Evolutionary conservation across 441 rosid species (phyloP).

Genomic region (Populus hybrid): DNA sequence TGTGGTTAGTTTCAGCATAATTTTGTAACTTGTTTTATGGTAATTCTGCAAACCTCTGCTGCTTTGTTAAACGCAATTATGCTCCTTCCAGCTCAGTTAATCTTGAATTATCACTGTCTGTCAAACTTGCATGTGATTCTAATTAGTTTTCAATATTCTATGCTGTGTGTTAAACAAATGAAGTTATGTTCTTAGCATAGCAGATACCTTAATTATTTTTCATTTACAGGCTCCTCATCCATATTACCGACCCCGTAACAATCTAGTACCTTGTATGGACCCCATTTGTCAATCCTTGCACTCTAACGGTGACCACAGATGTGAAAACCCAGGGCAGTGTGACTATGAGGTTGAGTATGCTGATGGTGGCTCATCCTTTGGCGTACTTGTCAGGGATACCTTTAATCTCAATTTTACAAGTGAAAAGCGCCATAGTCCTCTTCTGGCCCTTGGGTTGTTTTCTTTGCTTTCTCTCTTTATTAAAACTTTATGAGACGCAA

Average conservation of each 20-base stretch:
- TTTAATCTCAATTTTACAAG: constrained; percentile 63
- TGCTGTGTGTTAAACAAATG: neutral
- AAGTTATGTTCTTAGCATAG: neutral
- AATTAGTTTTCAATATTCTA: neutral
- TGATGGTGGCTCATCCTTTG: constrained; percentile 89
- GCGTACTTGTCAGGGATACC: constrained; percentile 73
- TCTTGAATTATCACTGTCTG: neutral
- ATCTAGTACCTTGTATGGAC: constrained; percentile 64
- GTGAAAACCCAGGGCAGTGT: constrained; percentile 60
- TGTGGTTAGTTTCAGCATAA: neutral
- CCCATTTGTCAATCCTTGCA: constrained; percentile 80
- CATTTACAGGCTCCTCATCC: constrained; percentile 84
- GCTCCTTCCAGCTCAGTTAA: no score
- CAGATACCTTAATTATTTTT: neutral
- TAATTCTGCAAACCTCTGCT: neutral
- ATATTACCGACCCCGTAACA: constrained; percentile 60
- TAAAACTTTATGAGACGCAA: no score
- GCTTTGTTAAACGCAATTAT: neutral
- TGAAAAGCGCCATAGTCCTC: constrained; percentile 58
- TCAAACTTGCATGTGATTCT: neutral
- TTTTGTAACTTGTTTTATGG: neutral
- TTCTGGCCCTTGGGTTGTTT: constrained; percentile 67
- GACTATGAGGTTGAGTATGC: constrained; percentile 88
- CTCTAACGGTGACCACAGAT: constrained; percentile 40
- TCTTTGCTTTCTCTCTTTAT: no score